Evolutionary conservation across 2,329 filamentous ascomycete species (phyloP).

Genomic region (Colletotrichum scovillei): DNA sequence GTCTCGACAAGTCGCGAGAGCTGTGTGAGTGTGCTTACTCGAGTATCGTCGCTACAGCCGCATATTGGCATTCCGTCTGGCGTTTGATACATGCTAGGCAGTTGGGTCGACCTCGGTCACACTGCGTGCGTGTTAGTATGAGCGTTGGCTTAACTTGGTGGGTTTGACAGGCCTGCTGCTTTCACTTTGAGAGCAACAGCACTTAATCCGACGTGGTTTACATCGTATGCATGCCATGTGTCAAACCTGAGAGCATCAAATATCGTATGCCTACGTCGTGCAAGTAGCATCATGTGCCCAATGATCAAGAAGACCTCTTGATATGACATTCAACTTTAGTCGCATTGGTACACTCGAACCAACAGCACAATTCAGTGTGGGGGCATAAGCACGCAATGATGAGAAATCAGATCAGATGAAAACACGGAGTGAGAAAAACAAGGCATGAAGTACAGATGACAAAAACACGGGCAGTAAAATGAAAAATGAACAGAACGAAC

Average conservation of each 20-base stretch:
- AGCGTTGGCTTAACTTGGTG: neutral
- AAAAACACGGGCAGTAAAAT: conserved; percentile 20
- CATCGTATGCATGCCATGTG: conserved; percentile 1
- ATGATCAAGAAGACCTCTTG: neutral
- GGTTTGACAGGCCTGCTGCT: neutral
- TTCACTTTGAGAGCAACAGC: neutral
- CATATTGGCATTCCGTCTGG: conserved; percentile 81
- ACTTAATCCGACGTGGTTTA: neutral
- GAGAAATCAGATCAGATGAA: neutral
- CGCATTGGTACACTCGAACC: neutral
- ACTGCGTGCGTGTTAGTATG: conserved; percentile 57
- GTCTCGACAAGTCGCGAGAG: neutral
- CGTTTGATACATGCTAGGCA: conserved; percentile 79
- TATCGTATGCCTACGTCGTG: neutral
- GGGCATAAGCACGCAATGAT: neutral
- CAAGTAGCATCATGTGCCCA: neutral
- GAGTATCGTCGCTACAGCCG: conserved; percentile 79
- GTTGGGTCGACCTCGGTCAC: conserved; percentile 78
- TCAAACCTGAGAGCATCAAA: neutral
- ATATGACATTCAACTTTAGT: neutral
- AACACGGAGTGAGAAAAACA: neutral
- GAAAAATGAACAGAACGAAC: conserved; percentile 53
- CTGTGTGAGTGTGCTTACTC: conserved; percentile 63
- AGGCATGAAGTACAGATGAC: neutral
- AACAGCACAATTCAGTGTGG: neutral